Percentiles rank a stretch among this genome's conserved stretches.
Conservation (phyloP, 2,329 filamentous ascomycete genomes). For the Bertia moriformis region DNA sequence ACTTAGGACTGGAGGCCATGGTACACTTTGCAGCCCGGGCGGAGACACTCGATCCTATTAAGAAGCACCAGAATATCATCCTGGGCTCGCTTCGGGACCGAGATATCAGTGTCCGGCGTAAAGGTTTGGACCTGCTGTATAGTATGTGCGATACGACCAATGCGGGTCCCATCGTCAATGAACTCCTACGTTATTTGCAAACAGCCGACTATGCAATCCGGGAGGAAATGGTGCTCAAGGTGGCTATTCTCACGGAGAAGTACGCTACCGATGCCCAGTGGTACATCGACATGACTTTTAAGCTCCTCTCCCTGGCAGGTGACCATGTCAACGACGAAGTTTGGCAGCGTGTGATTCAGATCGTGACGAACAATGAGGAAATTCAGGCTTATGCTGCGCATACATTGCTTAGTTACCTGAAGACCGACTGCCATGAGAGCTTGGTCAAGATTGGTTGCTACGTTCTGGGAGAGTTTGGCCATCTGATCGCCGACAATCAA, state of each 20-base stretch:
- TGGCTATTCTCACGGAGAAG: conserved; percentile 94
- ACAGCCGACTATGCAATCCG: conserved; percentile 95
- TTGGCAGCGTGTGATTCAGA: conserved; percentile 97
- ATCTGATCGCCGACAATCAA: conserved; percentile 81
- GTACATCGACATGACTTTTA: conserved; percentile 95
- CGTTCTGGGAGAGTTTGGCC: conserved; percentile 89
- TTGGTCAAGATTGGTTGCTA: conserved; percentile 96
- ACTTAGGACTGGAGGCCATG: conserved; percentile 93
- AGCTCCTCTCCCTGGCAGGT: conserved; percentile 87
- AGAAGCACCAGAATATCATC: conserved; percentile 94
- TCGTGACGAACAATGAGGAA: conserved; percentile 98
- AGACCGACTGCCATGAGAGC: conserved; percentile 91
- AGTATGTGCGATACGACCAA: conserved; percentile 99
- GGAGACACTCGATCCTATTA: conserved; percentile 91
- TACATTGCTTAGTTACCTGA: conserved; percentile 82
- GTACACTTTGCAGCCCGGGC: conserved; percentile 87
- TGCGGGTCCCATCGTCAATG: conserved; percentile 79
- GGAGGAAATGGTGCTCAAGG: conserved; percentile 98
- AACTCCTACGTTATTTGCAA: conserved; percentile 85
- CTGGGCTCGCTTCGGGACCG: conserved; percentile 84
- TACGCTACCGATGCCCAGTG: conserved; percentile 97
- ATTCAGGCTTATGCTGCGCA: conserved; percentile 92
- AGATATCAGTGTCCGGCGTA: conserved; percentile 91
- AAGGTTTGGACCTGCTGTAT: conserved; percentile 89
- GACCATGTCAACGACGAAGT: conserved; percentile 98